These are phyloP conservation scores for Aspergillus fischeri DNA, from an alignment of 2,329 filamentous ascomycete genomes.

Conservation along the genomic window DNA sequence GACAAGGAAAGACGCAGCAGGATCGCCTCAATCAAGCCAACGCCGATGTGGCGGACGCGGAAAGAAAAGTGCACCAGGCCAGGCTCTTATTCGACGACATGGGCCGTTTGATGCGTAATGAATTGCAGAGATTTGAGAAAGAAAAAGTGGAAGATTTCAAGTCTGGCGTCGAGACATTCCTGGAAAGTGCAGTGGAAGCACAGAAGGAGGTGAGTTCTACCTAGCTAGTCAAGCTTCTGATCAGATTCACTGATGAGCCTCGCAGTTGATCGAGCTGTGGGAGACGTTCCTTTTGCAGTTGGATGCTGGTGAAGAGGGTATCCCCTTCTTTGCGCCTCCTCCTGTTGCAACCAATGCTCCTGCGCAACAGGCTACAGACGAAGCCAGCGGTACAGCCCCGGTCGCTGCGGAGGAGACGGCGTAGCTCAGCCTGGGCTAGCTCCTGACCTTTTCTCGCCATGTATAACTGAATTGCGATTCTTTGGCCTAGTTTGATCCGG, in stretches of 20 bases:
- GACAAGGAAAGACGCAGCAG: conserved; percentile 93
- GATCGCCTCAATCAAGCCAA: conserved; percentile 89
- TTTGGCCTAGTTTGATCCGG: background rate
- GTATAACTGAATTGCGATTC: conserved; percentile 14
- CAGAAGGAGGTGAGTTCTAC: conserved; percentile 80
- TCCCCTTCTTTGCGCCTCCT: conserved; percentile 41
- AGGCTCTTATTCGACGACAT: conserved; percentile 93
- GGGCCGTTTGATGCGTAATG: conserved; percentile 84
- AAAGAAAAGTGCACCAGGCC: conserved; percentile 87
- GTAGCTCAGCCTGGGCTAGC: conserved; percentile 4
- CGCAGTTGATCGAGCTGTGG: conserved; percentile 84
- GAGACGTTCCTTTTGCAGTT: conserved; percentile 96
- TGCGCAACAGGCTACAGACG: conserved; percentile 15
- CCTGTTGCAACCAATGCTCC: conserved; percentile 16
- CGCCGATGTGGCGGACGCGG: conserved; percentile 90
- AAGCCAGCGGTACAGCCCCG: conserved; percentile 6
- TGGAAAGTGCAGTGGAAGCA: conserved; percentile 94
- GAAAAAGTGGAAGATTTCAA: conserved; percentile 99
- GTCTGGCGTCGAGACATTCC: conserved; percentile 92
- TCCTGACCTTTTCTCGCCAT: conserved; percentile 3
- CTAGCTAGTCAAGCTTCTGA: background rate
- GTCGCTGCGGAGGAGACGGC: conserved; percentile 15
- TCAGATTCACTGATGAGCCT: conserved; percentile 3
- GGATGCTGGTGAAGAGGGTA: conserved; percentile 82
- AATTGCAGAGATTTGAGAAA: conserved; percentile 88